A percentile compares a stretch with the other conserved stretches of the same genome.
phyloP scores from a whole-genome alignment of 129 eudicot species.

The Saussurea involucrata region DNA sequence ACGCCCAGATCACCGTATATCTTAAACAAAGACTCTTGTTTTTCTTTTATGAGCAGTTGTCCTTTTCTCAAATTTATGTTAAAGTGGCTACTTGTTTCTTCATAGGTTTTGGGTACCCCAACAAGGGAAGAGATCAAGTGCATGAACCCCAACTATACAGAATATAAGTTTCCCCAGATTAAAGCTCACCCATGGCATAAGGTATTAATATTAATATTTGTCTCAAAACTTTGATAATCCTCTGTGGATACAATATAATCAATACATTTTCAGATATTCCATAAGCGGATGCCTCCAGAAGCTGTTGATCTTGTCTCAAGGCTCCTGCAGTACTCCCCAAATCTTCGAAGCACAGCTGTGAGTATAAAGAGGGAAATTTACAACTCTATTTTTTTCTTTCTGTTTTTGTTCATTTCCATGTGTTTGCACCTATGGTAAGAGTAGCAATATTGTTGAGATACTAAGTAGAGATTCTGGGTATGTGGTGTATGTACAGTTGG shows the following conservation, averaged over 20 bases:
- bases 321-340: conserved; percentile 85
- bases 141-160: conserved; percentile 95
- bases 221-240: conserved; percentile 1
- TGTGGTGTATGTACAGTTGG: conserved; percentile 45
- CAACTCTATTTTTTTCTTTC: not conserved
- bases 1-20: no score
- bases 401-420: not conserved
- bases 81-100: conserved; percentile 11
- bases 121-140: conserved; percentile 92
- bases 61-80: not conserved
- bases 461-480: not conserved
- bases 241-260: conserved; percentile 14
- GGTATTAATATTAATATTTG: conserved; percentile 44
- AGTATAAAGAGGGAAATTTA: conserved; percentile 26
- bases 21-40: not conserved
- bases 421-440: not conserved
- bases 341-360: conserved; percentile 87
- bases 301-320: conserved; percentile 90
- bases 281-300: conserved; percentile 90
- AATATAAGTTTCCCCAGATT: conserved; percentile 87
- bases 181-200: conserved; percentile 97
- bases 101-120: conserved; percentile 75
- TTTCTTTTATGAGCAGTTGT: not conserved
- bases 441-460: not conserved
- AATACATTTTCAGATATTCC: conserved; percentile 65